Evolutionary conservation across 495 filamentous ascomycete genomes (phyloP).

Genomic region (Penicillium herquei): DNA sequence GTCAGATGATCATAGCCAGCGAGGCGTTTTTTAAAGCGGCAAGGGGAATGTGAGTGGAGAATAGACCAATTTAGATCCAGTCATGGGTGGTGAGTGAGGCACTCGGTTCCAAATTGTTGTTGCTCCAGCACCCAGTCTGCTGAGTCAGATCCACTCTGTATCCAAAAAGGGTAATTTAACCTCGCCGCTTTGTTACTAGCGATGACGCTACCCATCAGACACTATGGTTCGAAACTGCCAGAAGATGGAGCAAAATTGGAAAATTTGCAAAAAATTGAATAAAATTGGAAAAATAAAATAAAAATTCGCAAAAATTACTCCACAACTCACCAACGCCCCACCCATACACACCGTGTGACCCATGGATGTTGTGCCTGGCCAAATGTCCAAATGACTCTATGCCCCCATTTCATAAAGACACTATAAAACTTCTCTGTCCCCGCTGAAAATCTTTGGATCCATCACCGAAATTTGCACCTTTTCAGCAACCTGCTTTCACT

Average conservation of each 20-base stretch:
- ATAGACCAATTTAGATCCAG: slow-evolving; percentile 1
- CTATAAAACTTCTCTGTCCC: slow-evolving; percentile 17
- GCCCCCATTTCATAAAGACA: slow-evolving; percentile 5
- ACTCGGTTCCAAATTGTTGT: slow-evolving; percentile 3
- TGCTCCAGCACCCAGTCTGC: slow-evolving; percentile 6
- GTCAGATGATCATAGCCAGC: slow-evolving; percentile 32
- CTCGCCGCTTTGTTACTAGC: slow-evolving; percentile 9
- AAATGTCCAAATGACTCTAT: slow-evolving; percentile 14
- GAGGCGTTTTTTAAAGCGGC: slow-evolving; percentile 14
- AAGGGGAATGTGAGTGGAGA: slow-evolving; percentile 3
- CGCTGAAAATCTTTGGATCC: slow-evolving; percentile 6
- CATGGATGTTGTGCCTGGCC: slow-evolving; percentile 27
- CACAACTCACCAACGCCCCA: slow-evolving; percentile 12
- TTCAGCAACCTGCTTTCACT: slow-evolving; percentile 3
- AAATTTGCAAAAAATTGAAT: slow-evolving; percentile 17
- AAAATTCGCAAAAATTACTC: slow-evolving; percentile 15
- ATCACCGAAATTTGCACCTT: slow-evolving; percentile 2
- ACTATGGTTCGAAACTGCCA: slow-evolving; percentile 15
- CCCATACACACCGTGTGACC: slow-evolving; percentile 22
- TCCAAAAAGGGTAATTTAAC: background rate
- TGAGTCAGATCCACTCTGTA: slow-evolving; percentile 4
- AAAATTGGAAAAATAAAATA: slow-evolving; percentile 20
- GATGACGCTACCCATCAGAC: slow-evolving; percentile 14
- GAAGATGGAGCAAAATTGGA: slow-evolving; percentile 19
- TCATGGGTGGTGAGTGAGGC: background rate